Evolutionary conservation across 2,329 filamentous ascomycete species (phyloP).

Genomic region (Atkinsonella hypoxylon): DNA sequence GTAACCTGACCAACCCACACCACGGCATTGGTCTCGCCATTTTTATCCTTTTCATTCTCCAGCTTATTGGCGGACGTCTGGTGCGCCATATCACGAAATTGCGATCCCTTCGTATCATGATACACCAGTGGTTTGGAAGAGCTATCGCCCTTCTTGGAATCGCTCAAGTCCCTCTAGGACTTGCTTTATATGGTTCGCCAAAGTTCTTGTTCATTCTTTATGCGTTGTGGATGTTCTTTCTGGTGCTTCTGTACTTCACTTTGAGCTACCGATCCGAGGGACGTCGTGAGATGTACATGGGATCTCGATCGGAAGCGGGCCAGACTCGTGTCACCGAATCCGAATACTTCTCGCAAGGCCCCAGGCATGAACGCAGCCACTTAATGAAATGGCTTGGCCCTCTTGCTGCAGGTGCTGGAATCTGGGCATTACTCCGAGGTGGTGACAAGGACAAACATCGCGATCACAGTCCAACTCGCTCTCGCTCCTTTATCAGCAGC

Average conservation of each 20-base stretch:
- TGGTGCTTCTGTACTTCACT: constrained; percentile 68
- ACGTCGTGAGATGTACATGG: constrained; percentile 41
- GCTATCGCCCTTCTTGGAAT: constrained; percentile 70
- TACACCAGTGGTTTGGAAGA: constrained; percentile 84
- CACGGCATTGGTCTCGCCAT: constrained; percentile 75
- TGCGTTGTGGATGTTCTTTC: constrained; percentile 60
- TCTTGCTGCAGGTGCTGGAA: constrained; percentile 38
- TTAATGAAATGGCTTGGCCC: constrained; percentile 37
- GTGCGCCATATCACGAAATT: constrained; percentile 40
- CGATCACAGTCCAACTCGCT: constrained; percentile 29
- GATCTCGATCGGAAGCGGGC: constrained; percentile 41
- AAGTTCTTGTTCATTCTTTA: constrained; percentile 77
- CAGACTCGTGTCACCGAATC: constrained; percentile 27
- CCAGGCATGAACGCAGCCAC: constrained; percentile 19
- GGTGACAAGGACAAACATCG: constrained; percentile 31
- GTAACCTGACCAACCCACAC: constrained; percentile 69
- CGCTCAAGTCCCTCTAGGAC: constrained; percentile 74
- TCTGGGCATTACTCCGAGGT: constrained; percentile 33
- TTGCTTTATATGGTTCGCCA: constrained; percentile 88
- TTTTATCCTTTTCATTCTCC: constrained; percentile 59
- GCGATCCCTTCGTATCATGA: constrained; percentile 41
- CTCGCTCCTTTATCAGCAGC: constrained; percentile 23
- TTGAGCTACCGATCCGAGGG: constrained; percentile 58
- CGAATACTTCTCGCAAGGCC: constrained; percentile 26
- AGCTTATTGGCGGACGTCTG: constrained; percentile 56